Conservation (phyloP, 1,139 yeast genomes). For the Zygosaccharomyces sapae region DNA sequence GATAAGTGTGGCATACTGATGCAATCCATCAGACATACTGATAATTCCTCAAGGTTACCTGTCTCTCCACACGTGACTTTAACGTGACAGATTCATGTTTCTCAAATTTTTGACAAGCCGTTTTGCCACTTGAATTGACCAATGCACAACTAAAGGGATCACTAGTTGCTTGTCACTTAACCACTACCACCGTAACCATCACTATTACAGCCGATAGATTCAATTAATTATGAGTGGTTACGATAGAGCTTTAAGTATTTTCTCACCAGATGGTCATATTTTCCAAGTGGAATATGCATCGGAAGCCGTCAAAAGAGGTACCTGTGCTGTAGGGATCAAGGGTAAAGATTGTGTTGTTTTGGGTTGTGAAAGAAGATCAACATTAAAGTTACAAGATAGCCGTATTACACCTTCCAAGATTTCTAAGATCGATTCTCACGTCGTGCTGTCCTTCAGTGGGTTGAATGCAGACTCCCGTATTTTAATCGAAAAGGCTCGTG, state of each 20-base stretch:
- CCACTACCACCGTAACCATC: too few relatives aligned
- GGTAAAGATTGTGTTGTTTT: slow-evolving; percentile 85
- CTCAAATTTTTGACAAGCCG: slow-evolving; percentile 1
- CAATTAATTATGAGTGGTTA: slow-evolving; percentile 77
- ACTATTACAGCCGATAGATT: neutral
- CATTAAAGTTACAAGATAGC: slow-evolving; percentile 92
- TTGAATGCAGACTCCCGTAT: slow-evolving; percentile 96
- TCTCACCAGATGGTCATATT: slow-evolving; percentile 99
- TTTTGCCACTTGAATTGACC: slow-evolving; percentile 10
- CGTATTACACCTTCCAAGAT: slow-evolving; percentile 93
- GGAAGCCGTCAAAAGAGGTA: slow-evolving; percentile 97
- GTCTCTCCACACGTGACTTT: neutral
- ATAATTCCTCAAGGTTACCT: too few relatives aligned
- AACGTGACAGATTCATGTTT: neutral
- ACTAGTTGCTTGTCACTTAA: too few relatives aligned
- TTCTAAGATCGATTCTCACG: slow-evolving; percentile 86
- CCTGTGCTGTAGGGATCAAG: slow-evolving; percentile 95
- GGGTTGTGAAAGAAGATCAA: slow-evolving; percentile 96
- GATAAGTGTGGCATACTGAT: too few relatives aligned
- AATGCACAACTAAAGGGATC: neutral
- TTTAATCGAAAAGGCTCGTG: slow-evolving; percentile 89
- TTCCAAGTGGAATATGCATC: slow-evolving; percentile 98
- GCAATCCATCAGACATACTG: too few relatives aligned
- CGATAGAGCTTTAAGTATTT: slow-evolving; percentile 98
- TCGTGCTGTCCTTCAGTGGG: slow-evolving; percentile 93